These are phyloP conservation scores for Penicillium sp. DNA, from an alignment of 2,329 filamentous ascomycete genomes.

Conservation along the genomic window DNA sequence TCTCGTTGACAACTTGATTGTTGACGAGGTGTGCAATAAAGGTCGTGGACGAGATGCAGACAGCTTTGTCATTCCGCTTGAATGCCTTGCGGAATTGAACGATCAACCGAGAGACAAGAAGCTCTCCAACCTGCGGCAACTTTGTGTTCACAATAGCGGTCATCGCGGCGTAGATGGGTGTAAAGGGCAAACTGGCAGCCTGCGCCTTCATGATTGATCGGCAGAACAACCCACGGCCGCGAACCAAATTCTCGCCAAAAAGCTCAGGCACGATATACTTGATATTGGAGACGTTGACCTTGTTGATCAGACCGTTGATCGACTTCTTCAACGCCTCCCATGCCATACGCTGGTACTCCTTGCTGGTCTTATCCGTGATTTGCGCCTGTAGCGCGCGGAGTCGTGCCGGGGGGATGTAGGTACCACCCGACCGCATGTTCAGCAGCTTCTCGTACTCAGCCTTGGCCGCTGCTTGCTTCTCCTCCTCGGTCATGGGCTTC, in stretches of 20 bases:
- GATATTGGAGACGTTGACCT: constrained; percentile 97
- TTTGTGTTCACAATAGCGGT: constrained; percentile 97
- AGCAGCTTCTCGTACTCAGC: constrained; percentile 92
- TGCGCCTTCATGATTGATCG: constrained; percentile 98
- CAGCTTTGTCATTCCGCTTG: constrained; percentile 94
- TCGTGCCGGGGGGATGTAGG: constrained; percentile 91
- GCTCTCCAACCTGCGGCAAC: constrained; percentile 88
- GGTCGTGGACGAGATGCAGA: constrained; percentile 88
- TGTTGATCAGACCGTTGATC: constrained; percentile 98
- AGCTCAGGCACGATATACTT: constrained; percentile 96
- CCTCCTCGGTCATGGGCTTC: constrained; percentile 69
- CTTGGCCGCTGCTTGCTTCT: constrained; percentile 85
- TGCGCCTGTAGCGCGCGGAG: constrained; percentile 91
- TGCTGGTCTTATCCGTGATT: constrained; percentile 93
- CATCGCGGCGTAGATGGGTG: constrained; percentile 94
- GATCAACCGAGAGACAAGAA: constrained; percentile 81
- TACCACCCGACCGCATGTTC: constrained; percentile 90
- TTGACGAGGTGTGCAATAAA: constrained; percentile 96
- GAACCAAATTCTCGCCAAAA: constrained; percentile 90
- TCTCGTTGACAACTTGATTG: constrained; percentile 92
- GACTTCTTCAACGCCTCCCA: constrained; percentile 99
- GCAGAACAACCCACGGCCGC: constrained; percentile 90
- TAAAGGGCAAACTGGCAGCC: constrained; percentile 92
- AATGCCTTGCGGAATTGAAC: constrained; percentile 95
- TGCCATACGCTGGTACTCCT: constrained; percentile 98